Evolutionary conservation across 371 early-diverging fungal species (phyloP).

Genomic region (Mortierella sp.): DNA sequence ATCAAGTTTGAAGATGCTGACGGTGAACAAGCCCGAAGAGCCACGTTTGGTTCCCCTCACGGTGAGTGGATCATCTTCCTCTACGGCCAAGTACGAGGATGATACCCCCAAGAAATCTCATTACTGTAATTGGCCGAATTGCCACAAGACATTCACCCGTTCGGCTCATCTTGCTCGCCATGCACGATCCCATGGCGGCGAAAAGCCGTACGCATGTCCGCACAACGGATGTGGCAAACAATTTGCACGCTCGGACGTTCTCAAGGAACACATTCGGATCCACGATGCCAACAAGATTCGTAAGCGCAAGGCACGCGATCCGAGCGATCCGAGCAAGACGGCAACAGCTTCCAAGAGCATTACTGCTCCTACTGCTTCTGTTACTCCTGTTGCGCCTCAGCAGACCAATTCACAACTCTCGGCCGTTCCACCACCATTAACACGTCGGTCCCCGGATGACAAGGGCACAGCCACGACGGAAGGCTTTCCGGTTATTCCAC

Average conservation of each 20-base stretch:
- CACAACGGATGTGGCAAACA: conserved; percentile 45
- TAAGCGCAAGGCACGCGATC: conserved; percentile 26
- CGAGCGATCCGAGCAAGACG: conserved; percentile 5
- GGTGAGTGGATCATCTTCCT: not conserved
- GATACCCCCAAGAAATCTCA: conserved; percentile 37
- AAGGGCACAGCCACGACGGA: conserved; percentile 7
- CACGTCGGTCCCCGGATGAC: conserved; percentile 20
- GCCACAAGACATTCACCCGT: conserved; percentile 50
- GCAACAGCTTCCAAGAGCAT: not conserved
- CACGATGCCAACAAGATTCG: conserved; percentile 52
- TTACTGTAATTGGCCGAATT: conserved; percentile 43
- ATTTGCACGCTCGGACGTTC: conserved; percentile 50
- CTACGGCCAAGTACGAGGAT: not conserved
- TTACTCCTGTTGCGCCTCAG: not conserved
- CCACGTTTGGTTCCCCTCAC: not conserved
- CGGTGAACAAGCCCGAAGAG: not conserved
- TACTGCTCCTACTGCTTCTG: conserved; percentile 5
- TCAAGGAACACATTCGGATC: conserved; percentile 49
- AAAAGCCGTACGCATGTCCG: conserved; percentile 44
- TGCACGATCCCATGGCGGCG: conserved; percentile 48
- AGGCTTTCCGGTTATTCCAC: conserved; percentile 8
- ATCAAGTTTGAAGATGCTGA: not conserved
- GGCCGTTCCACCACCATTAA: conserved; percentile 27
- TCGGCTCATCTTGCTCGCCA: conserved; percentile 52
- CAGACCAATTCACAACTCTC: conserved; percentile 11